Evolutionary conservation across 805 yeast genomes (phyloP), one percentile per base, ranked within the genome.

Genomic region (Saccharomycopsis olivae): DNA sequence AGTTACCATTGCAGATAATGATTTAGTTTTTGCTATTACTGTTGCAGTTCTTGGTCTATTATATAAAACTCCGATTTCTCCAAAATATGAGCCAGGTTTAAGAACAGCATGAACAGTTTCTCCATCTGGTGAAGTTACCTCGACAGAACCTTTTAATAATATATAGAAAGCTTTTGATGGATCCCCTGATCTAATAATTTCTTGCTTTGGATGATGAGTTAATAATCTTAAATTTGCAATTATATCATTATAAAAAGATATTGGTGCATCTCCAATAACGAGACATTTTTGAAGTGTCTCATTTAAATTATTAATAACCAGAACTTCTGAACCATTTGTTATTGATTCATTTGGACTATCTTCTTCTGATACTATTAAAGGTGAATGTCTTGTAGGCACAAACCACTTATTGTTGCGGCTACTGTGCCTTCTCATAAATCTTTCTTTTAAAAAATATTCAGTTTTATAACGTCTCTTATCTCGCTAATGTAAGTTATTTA

Each of bases 41-140:
- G 87, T 78, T 0, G 89, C 89, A 0, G 88, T 80, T 49, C 89
- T 62, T 15, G 88, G 87, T 36, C 88, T 61, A 53, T 78, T 77
- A 59, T 76, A 80, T 23, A 81, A 58, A 33, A 81, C 78, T 6
- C 89, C 89, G 40, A 81, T 80, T 52, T 82, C 89, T 11, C 92
- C 92, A 53, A 81, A 82, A 47, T 77, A 79, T 16, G 78, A 66
- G 2, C 89, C 89, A 3, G 44, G 40, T 17, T 32, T 29, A 11
- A 40, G 59, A 52, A 78, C 86, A 1, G 88, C 87, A 51, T 76
- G 78, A 3, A 75, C 66, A 3, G 82, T 70, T 57, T 81, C 89
- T 21, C 86, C 88, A 53, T 81, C 92, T 1, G 82, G 70, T 11
- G 84, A 75, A 0, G 86, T 73, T 10, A 82, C 85, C n/a, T 75